Evolutionary conservation across 2,329 filamentous ascomycete genomes (phyloP).

Genomic region (Hymenoscyphus albidus): DNA sequence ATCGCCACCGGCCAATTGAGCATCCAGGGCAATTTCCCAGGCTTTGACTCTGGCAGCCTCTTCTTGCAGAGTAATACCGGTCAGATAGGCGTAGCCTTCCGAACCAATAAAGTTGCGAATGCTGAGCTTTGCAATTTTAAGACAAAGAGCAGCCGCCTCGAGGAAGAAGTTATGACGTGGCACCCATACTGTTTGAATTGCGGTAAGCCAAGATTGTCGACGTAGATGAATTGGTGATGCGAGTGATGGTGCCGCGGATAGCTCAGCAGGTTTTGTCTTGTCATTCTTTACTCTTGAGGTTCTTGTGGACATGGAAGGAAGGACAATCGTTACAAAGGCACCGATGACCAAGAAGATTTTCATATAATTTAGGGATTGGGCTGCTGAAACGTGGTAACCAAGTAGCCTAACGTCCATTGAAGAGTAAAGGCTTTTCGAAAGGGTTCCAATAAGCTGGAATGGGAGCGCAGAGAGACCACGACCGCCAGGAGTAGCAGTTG

Average conservation of each 20-base stretch:
- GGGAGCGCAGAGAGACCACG: conserved; percentile 65
- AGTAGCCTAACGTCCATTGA: conserved; percentile 45
- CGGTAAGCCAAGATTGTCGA: conserved; percentile 86
- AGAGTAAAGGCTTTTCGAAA: conserved; percentile 43
- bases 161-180: conserved; percentile 82
- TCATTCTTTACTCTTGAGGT: conserved; percentile 48
- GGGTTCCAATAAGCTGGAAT: conserved; percentile 49
- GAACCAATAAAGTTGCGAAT: conserved; percentile 73
- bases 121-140: conserved; percentile 80
- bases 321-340: conserved; percentile 51
- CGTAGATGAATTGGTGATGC: conserved; percentile 82
- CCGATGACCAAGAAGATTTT: conserved; percentile 52
- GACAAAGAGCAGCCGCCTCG: conserved; percentile 73
- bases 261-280: conserved; percentile 42
- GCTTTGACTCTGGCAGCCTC: conserved; percentile 84
- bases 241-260: conserved; percentile 61
- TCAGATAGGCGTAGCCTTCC: conserved; percentile 72
- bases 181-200: conserved; percentile 88
- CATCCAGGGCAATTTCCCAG: conserved; percentile 90
- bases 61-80: conserved; percentile 77
- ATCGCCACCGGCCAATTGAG: conserved; percentile 87
- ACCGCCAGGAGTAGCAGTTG: conserved; percentile 59
- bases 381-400: conserved; percentile 48
- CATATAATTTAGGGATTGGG: conserved; percentile 47
- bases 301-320: conserved; percentile 49